A percentile compares a stretch with the other conserved stretches of the same genome.
Conservation (phyloP, 495 filamentous ascomycete species). For the Aspergillus funiculosus region DNA sequence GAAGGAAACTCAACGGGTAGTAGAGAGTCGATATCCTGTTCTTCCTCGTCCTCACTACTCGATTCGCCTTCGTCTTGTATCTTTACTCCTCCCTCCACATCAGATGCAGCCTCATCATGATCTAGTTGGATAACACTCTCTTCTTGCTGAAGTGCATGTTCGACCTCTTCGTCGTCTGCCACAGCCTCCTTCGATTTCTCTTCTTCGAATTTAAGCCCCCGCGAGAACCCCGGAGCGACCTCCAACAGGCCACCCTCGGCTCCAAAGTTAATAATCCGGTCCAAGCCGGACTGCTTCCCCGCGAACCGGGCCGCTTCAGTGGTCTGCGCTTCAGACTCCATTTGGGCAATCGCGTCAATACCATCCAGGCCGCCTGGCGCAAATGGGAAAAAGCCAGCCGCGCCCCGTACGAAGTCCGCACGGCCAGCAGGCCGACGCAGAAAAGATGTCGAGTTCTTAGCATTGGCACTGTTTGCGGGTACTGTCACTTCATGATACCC, state of each 20-base stretch:
- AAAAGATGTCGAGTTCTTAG: slow-evolving; percentile 94
- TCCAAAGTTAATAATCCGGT: slow-evolving; percentile 75
- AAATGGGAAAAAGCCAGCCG: slow-evolving; percentile 93
- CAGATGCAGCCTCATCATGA: slow-evolving; percentile 25
- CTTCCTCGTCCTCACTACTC: slow-evolving; percentile 34
- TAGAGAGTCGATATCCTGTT: slow-evolving; percentile 86
- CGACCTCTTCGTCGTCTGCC: slow-evolving; percentile 62
- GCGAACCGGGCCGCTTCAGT: slow-evolving; percentile 41
- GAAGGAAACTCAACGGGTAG: slow-evolving; percentile 91
- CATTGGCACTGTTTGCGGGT: slow-evolving; percentile 81
- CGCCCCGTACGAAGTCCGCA: slow-evolving; percentile 92
- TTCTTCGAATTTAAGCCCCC: slow-evolving; percentile 70
- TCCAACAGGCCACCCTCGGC: slow-evolving; percentile 73
- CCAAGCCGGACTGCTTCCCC: slow-evolving; percentile 46
- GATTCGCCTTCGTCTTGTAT: slow-evolving; percentile 49
- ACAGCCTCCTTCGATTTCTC: slow-evolving; percentile 51
- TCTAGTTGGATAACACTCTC: slow-evolving; percentile 39
- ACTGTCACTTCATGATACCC: slow-evolving; percentile 94
- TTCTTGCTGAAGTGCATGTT: slow-evolving; percentile 66
- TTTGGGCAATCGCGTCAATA: slow-evolving; percentile 70
- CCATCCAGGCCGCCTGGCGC: slow-evolving; percentile 86
- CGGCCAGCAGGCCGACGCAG: slow-evolving; percentile 78
- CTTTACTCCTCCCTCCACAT: slow-evolving; percentile 38
- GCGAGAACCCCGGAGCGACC: slow-evolving; percentile 72
- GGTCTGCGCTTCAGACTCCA: slow-evolving; percentile 58